Evolutionary conservation across 2,329 filamentous ascomycete genomes (phyloP).

Genomic region (Trichoderma cornu-damae): DNA sequence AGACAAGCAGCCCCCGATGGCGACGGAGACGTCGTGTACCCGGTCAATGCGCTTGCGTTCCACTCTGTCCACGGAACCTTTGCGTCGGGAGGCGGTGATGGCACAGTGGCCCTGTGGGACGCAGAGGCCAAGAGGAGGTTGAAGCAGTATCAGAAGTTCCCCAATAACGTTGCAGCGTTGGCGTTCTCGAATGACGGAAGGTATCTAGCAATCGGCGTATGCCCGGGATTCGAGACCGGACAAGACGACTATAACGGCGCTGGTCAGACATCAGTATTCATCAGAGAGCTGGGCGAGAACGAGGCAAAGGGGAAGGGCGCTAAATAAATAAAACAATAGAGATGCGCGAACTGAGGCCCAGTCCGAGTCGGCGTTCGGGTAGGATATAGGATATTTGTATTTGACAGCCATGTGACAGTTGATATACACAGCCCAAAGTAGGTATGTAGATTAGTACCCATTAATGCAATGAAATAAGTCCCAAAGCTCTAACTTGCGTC

Average conservation of each 20-base stretch:
- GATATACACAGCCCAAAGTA: slow-evolving; percentile 19
- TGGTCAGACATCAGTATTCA: slow-evolving; percentile 69
- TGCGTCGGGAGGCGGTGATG: slow-evolving; percentile 83
- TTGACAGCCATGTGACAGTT: slow-evolving; percentile 21
- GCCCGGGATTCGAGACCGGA: slow-evolving; percentile 82
- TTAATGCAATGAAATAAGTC: slow-evolving; percentile 23
- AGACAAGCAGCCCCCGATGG: slow-evolving; percentile 63
- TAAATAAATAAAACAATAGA: slow-evolving; percentile 48
- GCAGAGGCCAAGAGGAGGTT: slow-evolving; percentile 85
- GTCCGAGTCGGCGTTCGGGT: slow-evolving; percentile 32
- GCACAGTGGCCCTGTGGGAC: slow-evolving; percentile 90
- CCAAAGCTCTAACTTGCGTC: neutral
- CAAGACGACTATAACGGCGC: slow-evolving; percentile 71
- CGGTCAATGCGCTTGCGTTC: slow-evolving; percentile 85
- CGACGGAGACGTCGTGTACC: slow-evolving; percentile 76
- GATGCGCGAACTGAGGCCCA: slow-evolving; percentile 19
- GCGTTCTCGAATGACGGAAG: slow-evolving; percentile 73
- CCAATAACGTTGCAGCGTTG: slow-evolving; percentile 70
- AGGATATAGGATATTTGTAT: slow-evolving; percentile 26
- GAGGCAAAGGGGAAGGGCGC: slow-evolving; percentile 82
- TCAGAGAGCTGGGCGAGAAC: slow-evolving; percentile 77
- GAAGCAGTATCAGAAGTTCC: slow-evolving; percentile 80
- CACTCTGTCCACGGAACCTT: slow-evolving; percentile 81
- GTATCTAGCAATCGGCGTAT: slow-evolving; percentile 73
- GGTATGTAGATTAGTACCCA: slow-evolving; percentile 34